phyloP scores from a whole-genome alignment of 768 basidiomycete species.

The Flagelloscypha sp. region DNA sequence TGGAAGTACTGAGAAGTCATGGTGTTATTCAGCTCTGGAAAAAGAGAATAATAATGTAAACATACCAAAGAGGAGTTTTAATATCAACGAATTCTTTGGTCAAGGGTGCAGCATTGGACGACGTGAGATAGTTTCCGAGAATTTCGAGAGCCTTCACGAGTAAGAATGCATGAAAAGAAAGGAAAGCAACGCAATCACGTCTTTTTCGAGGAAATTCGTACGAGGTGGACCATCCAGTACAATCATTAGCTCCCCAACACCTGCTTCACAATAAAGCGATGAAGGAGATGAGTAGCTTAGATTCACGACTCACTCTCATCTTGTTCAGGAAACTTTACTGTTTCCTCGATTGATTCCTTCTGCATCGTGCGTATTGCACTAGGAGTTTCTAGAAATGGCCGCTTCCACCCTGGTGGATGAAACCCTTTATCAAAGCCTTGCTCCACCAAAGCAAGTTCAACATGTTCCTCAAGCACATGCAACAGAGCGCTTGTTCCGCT shows the following conservation, averaged over 20 bases:
- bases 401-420: conserved; percentile 77
- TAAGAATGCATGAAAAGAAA: conserved; percentile 1
- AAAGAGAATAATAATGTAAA: conserved; percentile 3
- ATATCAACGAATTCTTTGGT: conserved; percentile 92
- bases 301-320: conserved; percentile 55
- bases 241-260: conserved; percentile 78
- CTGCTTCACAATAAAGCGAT: conserved; percentile 17
- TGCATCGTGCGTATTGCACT: conserved; percentile 57
- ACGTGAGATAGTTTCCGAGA: conserved; percentile 81
- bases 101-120: conserved; percentile 70
- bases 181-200: conserved; percentile 29
- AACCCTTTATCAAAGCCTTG: conserved; percentile 68
- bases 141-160: conserved; percentile 69
- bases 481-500: conserved; percentile 70
- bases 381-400: conserved; percentile 86
- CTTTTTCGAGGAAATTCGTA: conserved; percentile 62
- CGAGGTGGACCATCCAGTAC: conserved; percentile 72
- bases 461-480: conserved; percentile 68
- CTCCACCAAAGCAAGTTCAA: conserved; percentile 74
- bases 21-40: background rate
- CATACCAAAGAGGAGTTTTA: conserved; percentile 80
- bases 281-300: conserved; percentile 1
- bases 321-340: conserved; percentile 91
- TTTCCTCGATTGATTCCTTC: conserved; percentile 42
- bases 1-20: conserved; percentile 54